These are phyloP conservation scores for Cystofilobasidium ferigula DNA, from an alignment of 768 basidiomycete genomes.

Conservation along the genomic window DNA sequence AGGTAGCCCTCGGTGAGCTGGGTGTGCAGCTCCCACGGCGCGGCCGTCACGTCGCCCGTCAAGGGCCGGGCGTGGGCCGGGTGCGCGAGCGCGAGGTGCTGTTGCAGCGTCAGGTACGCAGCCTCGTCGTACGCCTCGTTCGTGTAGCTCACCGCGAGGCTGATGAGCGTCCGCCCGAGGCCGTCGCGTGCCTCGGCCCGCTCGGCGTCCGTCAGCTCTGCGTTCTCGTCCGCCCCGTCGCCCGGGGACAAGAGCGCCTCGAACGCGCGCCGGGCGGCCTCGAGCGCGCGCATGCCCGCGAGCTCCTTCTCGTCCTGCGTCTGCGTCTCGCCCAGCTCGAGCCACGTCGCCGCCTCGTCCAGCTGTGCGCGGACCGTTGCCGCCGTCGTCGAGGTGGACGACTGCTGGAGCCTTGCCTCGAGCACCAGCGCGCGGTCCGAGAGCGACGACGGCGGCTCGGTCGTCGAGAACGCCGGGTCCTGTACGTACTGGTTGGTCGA, in stretches of 20 bases:
- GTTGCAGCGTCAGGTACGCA: slow-evolving; percentile 71
- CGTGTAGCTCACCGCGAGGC: slow-evolving; percentile 88
- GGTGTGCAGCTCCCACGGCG: slow-evolving; percentile 68
- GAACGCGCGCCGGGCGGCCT: slow-evolving; percentile 54
- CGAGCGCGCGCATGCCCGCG: slow-evolving; percentile 41
- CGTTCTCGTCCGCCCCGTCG: slow-evolving; percentile 26
- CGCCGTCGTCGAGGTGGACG: slow-evolving; percentile 7
- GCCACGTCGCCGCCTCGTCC: slow-evolving; percentile 77
- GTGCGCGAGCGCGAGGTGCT: slow-evolving; percentile 63
- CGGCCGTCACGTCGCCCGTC: slow-evolving; percentile 28
- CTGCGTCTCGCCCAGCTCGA: slow-evolving; percentile 75
- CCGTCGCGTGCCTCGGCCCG: background rate
- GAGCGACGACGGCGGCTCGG: slow-evolving; percentile 58
- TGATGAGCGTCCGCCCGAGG: background rate
- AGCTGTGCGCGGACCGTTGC: slow-evolving; percentile 64
- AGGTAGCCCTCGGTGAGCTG: slow-evolving; percentile 75
- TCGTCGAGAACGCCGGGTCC: slow-evolving; percentile 41
- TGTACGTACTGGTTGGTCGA: slow-evolving; percentile 58
- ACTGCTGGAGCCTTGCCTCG: slow-evolving; percentile 62
- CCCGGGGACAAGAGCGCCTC: slow-evolving; percentile 21
- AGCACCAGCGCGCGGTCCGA: slow-evolving; percentile 75
- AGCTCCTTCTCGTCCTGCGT: slow-evolving; percentile 44
- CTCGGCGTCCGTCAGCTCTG: slow-evolving; percentile 1
- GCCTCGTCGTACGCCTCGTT: slow-evolving; percentile 85
- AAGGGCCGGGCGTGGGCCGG: slow-evolving; percentile 43